Base-by-base conservation (phyloP, 106 monocot species). In the Dioscorea alata region DNA sequence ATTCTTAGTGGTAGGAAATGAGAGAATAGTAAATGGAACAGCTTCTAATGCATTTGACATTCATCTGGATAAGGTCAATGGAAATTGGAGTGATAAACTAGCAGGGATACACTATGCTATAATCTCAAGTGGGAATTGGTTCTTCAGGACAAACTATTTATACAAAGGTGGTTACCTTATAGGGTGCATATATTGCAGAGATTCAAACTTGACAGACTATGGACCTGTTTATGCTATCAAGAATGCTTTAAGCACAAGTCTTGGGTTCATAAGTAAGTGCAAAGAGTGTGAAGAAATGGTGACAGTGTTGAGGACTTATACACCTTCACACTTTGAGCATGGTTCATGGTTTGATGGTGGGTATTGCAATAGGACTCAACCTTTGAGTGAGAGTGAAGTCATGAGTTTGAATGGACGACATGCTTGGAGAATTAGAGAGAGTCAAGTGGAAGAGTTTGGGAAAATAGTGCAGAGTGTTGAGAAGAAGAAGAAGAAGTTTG, bases 61-160 rank as follows among this genome's bases (percentile, higher is more conserved):
- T 4, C 82, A 85, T 72, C 57, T 88, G 8, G 88, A 92, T 78
- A 57, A 50, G 57, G 35, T 83, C 31, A 77, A 87, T 61, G 25
- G 21, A 21, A 65, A 49, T 0, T 91, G 87, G 87, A 20, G 73
- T 0, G 59, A 71, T n/a, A 50, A 75, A 56, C 82, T 92, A 12
- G 73, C 73, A 4, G 20, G 19, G 22, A 15, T 88, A n/a, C 48
- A 88, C 80, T 83, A 83, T 49, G 68, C 67, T 8, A 33, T 92
- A 24, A 56, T 92, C 58, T 88, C 88, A 48, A 66, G 67, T n/a
- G 85, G 82, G 4, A 85, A 88, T 72, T 92, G 92, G 92, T 88
- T 83, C 78, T 76, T 88, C 61, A 32, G 88, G 19, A 60, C 50
- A n/a, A 73, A 66, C 62, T 88, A 92, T 83, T n/a, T 92, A 17